These are phyloP conservation scores for Nematocida sp. DNA, from an alignment of 371 early-diverging fungal species.

Conservation along the genomic window DNA sequence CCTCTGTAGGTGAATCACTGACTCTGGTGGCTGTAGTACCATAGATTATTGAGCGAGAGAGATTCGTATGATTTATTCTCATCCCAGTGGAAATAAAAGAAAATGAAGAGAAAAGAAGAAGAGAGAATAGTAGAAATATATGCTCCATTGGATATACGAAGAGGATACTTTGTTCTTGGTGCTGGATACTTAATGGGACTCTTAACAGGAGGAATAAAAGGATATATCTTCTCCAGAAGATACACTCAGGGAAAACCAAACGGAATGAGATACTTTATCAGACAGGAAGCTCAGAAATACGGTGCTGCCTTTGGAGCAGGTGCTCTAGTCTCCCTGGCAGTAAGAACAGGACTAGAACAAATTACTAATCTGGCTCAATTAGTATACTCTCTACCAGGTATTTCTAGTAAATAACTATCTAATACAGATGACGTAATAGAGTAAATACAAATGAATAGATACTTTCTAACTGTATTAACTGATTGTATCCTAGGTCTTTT, in stretches of 20 bases:
- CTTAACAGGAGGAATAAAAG: conserved; percentile 13
- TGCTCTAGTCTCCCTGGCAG: neutral
- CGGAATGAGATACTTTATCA: conserved; percentile 7
- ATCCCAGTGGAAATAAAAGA: conserved; percentile 42
- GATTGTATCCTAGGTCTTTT: neutral
- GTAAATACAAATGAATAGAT: neutral
- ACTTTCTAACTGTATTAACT: neutral
- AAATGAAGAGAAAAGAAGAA: conserved; percentile 38
- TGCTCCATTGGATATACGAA: neutral
- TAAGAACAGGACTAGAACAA: too few relatives aligned
- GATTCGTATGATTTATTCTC: conserved; percentile 54
- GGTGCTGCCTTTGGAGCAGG: neutral
- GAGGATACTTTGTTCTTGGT: conserved; percentile 28
- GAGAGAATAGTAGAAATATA: neutral
- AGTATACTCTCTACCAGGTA: too few relatives aligned
- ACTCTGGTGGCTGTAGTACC: conserved; percentile 40
- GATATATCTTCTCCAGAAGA: neutral
- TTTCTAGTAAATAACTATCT: too few relatives aligned
- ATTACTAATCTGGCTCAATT: too few relatives aligned
- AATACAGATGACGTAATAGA: neutral
- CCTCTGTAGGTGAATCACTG: conserved; percentile 13
- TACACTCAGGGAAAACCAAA: conserved; percentile 22
- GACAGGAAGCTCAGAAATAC: neutral
- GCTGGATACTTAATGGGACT: conserved; percentile 15
- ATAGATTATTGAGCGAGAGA: conserved; percentile 47